Evolutionary conservation across 2,329 filamentous ascomycete species (phyloP).

Genomic region (Pestalotiopsis sp.): DNA sequence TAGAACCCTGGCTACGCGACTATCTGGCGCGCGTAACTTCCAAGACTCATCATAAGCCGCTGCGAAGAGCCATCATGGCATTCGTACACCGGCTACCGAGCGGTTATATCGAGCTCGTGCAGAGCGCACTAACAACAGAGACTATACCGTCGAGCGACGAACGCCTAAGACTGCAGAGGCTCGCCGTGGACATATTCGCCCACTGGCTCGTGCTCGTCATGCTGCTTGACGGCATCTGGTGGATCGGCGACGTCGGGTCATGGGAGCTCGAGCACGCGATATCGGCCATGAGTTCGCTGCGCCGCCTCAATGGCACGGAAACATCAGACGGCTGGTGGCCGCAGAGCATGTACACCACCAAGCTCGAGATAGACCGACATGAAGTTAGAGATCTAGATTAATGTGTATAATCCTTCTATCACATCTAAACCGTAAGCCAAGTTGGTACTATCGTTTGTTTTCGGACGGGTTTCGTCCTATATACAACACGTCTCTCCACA

Average conservation of each 20-base stretch:
- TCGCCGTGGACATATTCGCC: not conserved
- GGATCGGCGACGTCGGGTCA: conserved; percentile 2
- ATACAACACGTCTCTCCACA: too few relatives aligned
- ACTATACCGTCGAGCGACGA: not conserved
- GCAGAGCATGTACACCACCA: conserved; percentile 2
- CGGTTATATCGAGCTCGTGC: not conserved
- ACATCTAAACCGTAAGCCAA: too few relatives aligned
- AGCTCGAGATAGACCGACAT: not conserved
- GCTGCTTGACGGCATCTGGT: conserved; percentile 6
- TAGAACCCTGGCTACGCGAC: not conserved
- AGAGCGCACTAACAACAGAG: not conserved
- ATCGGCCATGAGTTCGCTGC: not conserved
- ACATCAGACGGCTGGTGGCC: not conserved
- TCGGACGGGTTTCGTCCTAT: too few relatives aligned
- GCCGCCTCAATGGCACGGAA: not conserved
- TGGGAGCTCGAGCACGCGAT: conserved; percentile 1
- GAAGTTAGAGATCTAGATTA: not conserved
- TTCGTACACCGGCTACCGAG: not conserved
- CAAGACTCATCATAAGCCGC: not conserved
- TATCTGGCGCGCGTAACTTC: conserved; percentile 2
- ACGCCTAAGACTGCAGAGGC: not conserved
- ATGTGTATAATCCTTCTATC: not conserved
- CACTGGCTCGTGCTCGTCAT: conserved; percentile 9
- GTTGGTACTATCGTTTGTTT: too few relatives aligned
- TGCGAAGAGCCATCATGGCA: not conserved